Base-by-base conservation (phyloP, 192 early-diverging fungal species). In the Backusella liffmaniae region DNA sequence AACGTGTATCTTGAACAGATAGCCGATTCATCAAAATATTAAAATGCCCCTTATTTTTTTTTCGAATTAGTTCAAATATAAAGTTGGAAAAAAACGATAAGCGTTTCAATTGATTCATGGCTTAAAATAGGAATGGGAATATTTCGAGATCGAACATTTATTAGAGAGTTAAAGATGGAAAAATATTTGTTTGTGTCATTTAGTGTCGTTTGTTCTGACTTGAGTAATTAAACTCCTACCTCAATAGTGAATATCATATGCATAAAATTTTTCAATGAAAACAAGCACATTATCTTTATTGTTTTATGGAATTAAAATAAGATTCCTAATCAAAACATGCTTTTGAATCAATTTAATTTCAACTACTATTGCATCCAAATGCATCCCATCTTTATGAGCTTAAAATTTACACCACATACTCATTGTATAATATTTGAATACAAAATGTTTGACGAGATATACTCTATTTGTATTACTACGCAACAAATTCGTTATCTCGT, bases 321-420 rank as follows among this genome's bases (percentile, higher is more conserved):
- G 4, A 62, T 29, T 62, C 56, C 56, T 62, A 62, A 62, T 62
- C 56, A 62, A 62, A 62, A 62, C 56, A 62, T 62, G 26, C 56
- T 62, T 62, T 49, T 23, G 9, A 12, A 29, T 0, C 56, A 62
- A 26, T 62, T 62, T 62, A 62, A 62, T 62, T 62, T 26, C 56
- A 29, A 26, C 56, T 62, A 62, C n/a, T 13, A 62, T 62, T 62
- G 56, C 56, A 29, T 62, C 26, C 56, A 29, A 62, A 29, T 62
- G 26, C 56, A 29, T 29, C 9, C 4, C 12, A 8, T 13, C 12
- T 44, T 15, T 44, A 44, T 44, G 42, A 44, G 12, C 18, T 44
- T 44, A 44, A 44, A 44, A 44, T 0, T 16, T 16, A 44, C 1
- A 44, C 13, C 42, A 44, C 15, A 4, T 44, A 44, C 42, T 16